Base-by-base conservation (phyloP, 2,329 filamentous ascomycete genomes). In the Epichloe baconii region DNA sequence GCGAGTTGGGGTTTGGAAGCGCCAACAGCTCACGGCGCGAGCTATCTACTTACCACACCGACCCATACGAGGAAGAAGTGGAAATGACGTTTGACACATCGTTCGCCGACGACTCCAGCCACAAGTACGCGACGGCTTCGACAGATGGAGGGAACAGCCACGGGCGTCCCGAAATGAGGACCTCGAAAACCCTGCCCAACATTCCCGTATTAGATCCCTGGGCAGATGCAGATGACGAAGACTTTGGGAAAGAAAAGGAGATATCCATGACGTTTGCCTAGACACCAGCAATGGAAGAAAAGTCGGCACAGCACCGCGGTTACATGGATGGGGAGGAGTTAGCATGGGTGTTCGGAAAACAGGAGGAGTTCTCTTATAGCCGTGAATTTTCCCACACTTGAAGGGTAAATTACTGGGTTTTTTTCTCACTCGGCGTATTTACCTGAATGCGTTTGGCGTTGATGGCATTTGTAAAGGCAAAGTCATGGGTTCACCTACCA, bases 211-310 rank as follows among this genome's bases (percentile, higher is more conserved):
- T 71, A 54, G 70, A 91, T 75, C 77, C 85, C 1, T 91, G 87
- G 87, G 82, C 78, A 3, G 84, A 79, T 48, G 73, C 80, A 8
- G 84, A 77, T 44, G 83, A 87, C 44, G 78, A 83, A 34, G 78
- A 85, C 49, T 85, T 85, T 69, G 82, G 81, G 17, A 76, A 78
- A 60, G 85, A 88, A 65, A 80, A 81, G 63, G 85, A 88, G 66
- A 86, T 91, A 56, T 77, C 79, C 35, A 85, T 91, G 84, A 88
- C 84, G 55, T 91, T 91, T 78, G 86, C 84, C 66, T 87, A 71
- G 57, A 47, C 17, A 8, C 31, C 31, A 31, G 31, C 10, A 11
- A 11, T 31, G 31, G 10, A 31, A 31, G 10, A 31, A 31, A 11
- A 31, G 8, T 11, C 26, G 26, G 1, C 26, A 44, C 23, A 17